Evolutionary conservation across 768 basidiomycete species (phyloP), one percentile per base, ranked within the genome.

Genomic region (Trametes meyenii): DNA sequence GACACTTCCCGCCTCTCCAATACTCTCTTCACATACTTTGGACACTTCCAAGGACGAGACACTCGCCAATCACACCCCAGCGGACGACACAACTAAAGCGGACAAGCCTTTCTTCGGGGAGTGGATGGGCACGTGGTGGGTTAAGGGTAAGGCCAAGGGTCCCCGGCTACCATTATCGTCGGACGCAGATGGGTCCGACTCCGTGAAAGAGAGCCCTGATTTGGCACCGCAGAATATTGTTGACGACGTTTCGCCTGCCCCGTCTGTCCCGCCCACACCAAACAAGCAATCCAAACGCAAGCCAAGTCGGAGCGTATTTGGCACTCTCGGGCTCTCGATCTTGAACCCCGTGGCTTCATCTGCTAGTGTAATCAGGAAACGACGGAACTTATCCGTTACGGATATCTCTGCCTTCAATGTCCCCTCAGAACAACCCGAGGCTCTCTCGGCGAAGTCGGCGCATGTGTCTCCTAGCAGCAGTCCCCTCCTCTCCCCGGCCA

Each of bases 121-220:
- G 50, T 92, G 90, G 90, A 84, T 92, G 80, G 89, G 90, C 0
- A 85, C 83, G 0, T 89, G 84, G 86, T 87, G 89, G 80, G 78
- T 75, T 17, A 86, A 86, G 70, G 79, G 83, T 36, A 83, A 74
- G 64, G 38, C 56, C 11, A 63, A 54, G 23, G 60, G 45, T 5
- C 39, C 62, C 1, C 58, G 42, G 12, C 11, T 56, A 10, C 56
- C 62, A 0, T 62, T 55, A 39, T 43, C 60, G 10, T 17, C 38
- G 16, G 58, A 59, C 2, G 48, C 23, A 17, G 53, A 53, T 1
- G 29, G 24, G 23, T 8, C 54, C 19, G 63, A 57, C 40, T 50
- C 51, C 14, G 5, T 50, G 67, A 42, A 61, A 63, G 62, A 64
- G 42, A 24, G 24, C 19, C 49, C 53, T 4, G 26, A 42, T n/a